These are phyloP conservation scores for Stagonosporopsis chrysanthemi DNA, from an alignment of 2,329 filamentous ascomycete genomes.

Conservation along the genomic window DNA sequence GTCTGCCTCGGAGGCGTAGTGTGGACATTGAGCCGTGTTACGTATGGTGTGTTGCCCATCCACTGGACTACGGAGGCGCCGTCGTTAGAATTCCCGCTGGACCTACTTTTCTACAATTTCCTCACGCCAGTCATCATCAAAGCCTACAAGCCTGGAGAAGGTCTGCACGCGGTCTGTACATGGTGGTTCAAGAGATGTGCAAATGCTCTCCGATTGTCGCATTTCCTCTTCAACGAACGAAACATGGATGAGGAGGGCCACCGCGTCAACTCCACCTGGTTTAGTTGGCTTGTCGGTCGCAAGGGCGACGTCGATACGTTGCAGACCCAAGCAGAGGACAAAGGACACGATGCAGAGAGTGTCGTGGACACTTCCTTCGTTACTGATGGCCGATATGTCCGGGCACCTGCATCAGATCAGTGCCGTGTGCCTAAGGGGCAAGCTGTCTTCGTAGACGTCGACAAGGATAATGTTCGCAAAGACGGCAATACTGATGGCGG, in stretches of 20 bases:
- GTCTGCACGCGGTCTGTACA: slow-evolving; percentile 82
- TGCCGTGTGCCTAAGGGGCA: slow-evolving; percentile 89
- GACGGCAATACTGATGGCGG: slow-evolving; percentile 61
- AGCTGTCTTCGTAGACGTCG: slow-evolving; percentile 80
- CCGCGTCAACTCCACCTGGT: slow-evolving; percentile 68
- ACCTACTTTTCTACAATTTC: slow-evolving; percentile 96
- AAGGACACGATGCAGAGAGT: slow-evolving; percentile 47
- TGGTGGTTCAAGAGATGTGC: slow-evolving; percentile 97
- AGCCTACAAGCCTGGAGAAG: slow-evolving; percentile 84
- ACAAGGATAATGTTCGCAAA: slow-evolving; percentile 69
- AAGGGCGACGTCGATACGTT: slow-evolving; percentile 50
- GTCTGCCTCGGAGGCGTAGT: slow-evolving; percentile 94
- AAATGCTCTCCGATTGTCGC: slow-evolving; percentile 78
- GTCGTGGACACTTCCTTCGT: slow-evolving; percentile 60
- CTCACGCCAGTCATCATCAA: slow-evolving; percentile 87
- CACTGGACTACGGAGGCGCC: slow-evolving; percentile 94
- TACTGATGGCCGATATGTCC: slow-evolving; percentile 81
- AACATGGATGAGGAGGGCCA: slow-evolving; percentile 81
- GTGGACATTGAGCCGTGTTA: slow-evolving; percentile 79
- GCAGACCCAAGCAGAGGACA: slow-evolving; percentile 42
- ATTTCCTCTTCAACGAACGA: slow-evolving; percentile 91
- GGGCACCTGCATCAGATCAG: slow-evolving; percentile 93
- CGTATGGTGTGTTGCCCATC: slow-evolving; percentile 80
- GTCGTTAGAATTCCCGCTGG: slow-evolving; percentile 90
- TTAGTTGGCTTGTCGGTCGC: slow-evolving; percentile 59